phyloP scores from a whole-genome alignment of 352 stramenopile species.

The Phytophthora citrophthora region DNA sequence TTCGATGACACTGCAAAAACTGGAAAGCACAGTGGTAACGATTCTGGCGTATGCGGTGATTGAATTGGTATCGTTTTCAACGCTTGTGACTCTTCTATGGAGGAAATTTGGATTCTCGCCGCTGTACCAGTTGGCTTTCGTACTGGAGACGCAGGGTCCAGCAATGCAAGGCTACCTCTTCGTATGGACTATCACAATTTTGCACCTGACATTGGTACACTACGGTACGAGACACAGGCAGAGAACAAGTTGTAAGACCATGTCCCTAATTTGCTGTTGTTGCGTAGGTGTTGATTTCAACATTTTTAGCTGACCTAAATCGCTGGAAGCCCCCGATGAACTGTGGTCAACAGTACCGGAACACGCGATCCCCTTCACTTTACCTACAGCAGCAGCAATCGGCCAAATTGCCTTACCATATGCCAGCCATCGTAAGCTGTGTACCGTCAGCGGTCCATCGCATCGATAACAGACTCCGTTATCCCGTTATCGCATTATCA shows the following conservation, averaged over 20 bases:
- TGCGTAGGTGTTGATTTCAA: conserved; percentile 12
- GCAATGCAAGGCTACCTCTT: conserved; percentile 28
- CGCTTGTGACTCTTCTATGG: conserved; percentile 18
- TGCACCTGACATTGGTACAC: conserved; percentile 32
- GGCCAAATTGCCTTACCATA: no score
- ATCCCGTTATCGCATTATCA: no score
- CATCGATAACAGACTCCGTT: no score
- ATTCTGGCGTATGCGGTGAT: conserved; percentile 19
- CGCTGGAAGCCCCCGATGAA: no score
- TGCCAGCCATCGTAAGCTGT: no score
- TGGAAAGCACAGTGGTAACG: not conserved
- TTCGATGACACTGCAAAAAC: not conserved
- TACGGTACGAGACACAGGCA: conserved; percentile 13
- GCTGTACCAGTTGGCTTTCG: conserved; percentile 39
- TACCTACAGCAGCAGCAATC: no score
- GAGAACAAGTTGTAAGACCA: no score
- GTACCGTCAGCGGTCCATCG: no score
- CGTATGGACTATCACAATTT: conserved; percentile 17
- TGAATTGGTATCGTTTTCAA: conserved; percentile 19
- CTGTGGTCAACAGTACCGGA: no score
- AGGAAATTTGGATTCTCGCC: conserved; percentile 26
- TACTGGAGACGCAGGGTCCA: conserved; percentile 35
- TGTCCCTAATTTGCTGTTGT: not conserved
- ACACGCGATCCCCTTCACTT: no score
- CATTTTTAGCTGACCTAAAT: not conserved